phyloP scores from a whole-genome alignment of 768 basidiomycete species.

The Podaxis carcinomalis region DNA sequence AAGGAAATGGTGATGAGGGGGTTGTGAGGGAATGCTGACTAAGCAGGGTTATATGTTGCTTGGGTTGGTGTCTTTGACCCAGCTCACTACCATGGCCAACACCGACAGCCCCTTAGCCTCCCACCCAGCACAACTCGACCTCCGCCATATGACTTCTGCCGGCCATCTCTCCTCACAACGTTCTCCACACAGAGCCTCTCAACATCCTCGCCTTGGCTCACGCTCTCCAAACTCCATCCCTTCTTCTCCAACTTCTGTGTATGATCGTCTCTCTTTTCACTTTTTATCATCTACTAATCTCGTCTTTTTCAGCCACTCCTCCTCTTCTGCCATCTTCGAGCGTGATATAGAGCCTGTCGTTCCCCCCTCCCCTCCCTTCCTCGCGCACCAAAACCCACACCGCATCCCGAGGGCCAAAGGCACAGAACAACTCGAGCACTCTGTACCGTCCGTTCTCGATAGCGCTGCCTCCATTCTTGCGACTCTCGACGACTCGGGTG shows the following conservation, averaged over 20 bases:
- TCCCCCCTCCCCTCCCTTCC: slow-evolving; percentile 31
- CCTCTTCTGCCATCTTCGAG: slow-evolving; percentile 88
- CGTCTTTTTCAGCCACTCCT: slow-evolving; percentile 48
- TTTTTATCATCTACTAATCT: slow-evolving; percentile 5
- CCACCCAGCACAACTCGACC: slow-evolving; percentile 25
- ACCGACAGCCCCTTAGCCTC: neutral
- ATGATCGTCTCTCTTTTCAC: slow-evolving; percentile 22
- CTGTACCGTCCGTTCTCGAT: slow-evolving; percentile 84
- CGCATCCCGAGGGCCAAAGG: slow-evolving; percentile 67
- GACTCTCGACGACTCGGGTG: slow-evolving; percentile 29
- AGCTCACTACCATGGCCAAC: neutral
- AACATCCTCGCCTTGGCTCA: slow-evolving; percentile 51
- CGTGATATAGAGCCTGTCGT: slow-evolving; percentile 77
- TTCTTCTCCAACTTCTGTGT: slow-evolving; percentile 78
- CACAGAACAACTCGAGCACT: slow-evolving; percentile 70
- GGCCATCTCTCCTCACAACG: slow-evolving; percentile 31
- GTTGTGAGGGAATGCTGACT: slow-evolving; percentile 3
- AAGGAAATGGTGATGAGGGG: neutral
- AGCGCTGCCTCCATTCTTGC: slow-evolving; percentile 74
- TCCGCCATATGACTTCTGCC: slow-evolving; percentile 54
- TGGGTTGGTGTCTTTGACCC: neutral
- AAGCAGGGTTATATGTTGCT: neutral
- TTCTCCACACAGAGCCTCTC: slow-evolving; percentile 35
- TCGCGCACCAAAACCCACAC: slow-evolving; percentile 54
- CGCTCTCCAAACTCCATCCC: slow-evolving; percentile 73